Base-by-base conservation (phyloP, 768 basidiomycete species). In the Podaxis sp. region DNA sequence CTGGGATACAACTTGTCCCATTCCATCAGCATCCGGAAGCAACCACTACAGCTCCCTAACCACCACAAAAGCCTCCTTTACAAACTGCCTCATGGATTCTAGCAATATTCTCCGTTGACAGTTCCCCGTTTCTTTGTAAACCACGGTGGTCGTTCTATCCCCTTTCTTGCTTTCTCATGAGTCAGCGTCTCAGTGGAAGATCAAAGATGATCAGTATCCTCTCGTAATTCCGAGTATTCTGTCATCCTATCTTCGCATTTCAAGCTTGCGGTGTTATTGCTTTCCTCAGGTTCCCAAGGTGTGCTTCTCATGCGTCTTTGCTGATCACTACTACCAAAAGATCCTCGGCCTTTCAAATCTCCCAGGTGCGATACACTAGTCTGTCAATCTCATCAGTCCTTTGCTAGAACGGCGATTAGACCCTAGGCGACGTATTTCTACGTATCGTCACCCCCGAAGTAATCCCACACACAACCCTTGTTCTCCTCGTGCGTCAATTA, bases 21-120 rank as follows among this genome's bases (percentile, higher is more conserved):
- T 17, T 41, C 50, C 49, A 59, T 59, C 50, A 54, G 17, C 33
- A 40, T 36, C 59, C 59, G 25, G 51, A 41, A 53, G 22, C 25
- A 41, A 60, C 51, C 59, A 53, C 41, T 43, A 25, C 15, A 29
- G 15, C 19, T 17, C 40, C 51, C 36, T 38, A 36, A 7, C 15
- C 49, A n/a, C 50, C 51, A 53, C 51, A 11, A 24, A 40, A n/a
- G 24, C 24, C 17, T 25, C 13, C 49, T 15, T 2, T 38, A 29
- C 22, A 13, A 24, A 11, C 33, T 41, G 22, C 41, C 40, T 40
- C 38, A 50, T 52, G 49, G 36, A 59, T 29, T 15, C 36, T 37
- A 9, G 5, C 46, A 27, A 19, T 19, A 24, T 29, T 57, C 55
- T 46, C 41, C 24, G 37, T 55, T 36, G 54, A 55, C 54, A 55